phyloP scores from a whole-genome alignment of 2,329 filamentous ascomycete genomes.

The Calonectria multiphialidica region DNA sequence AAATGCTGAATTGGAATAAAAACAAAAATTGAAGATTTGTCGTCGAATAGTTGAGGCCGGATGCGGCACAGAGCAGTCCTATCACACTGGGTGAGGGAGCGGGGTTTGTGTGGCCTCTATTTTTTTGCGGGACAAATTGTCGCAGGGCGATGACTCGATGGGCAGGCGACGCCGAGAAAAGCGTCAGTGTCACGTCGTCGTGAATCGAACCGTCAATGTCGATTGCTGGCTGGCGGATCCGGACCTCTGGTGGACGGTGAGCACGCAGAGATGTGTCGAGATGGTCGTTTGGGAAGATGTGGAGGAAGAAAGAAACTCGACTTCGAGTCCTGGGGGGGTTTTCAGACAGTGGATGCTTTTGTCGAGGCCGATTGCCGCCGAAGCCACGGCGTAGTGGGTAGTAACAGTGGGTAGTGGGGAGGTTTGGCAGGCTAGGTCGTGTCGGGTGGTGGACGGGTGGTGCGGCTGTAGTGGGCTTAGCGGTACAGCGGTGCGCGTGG shows the following conservation, averaged over 20 bases:
- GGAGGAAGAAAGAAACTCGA: conserved; percentile 41
- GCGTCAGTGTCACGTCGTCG: conserved; percentile 13
- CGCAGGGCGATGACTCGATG: conserved; percentile 20
- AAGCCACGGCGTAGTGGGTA: conserved; percentile 38
- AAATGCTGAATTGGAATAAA: neutral
- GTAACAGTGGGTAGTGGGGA: conserved; percentile 37
- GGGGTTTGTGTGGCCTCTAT: conserved; percentile 39
- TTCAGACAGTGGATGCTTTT: conserved; percentile 41
- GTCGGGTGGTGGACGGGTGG: conserved; percentile 17
- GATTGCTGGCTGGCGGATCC: conserved; percentile 16
- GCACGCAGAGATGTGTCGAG: conserved; percentile 27
- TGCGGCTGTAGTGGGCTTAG: conserved; percentile 22
- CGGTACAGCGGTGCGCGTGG: conserved; percentile 15
- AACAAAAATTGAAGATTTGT: conserved; percentile 4
- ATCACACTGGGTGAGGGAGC: conserved; percentile 29
- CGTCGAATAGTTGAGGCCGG: conserved; percentile 25
- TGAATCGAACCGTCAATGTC: conserved; percentile 14
- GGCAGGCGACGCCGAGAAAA: conserved; percentile 15
- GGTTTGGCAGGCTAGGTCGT: conserved; percentile 19
- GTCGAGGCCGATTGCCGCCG: conserved; percentile 44
- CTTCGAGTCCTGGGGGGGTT: conserved; percentile 34
- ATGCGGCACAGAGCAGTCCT: conserved; percentile 15
- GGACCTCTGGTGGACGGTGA: conserved; percentile 18
- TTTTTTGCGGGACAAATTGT: conserved; percentile 36
- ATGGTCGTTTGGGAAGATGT: conserved; percentile 35